These are phyloP conservation scores for Eruca vesicaria DNA, from an alignment of 441 rosid species.

Conservation along the genomic window DNA sequence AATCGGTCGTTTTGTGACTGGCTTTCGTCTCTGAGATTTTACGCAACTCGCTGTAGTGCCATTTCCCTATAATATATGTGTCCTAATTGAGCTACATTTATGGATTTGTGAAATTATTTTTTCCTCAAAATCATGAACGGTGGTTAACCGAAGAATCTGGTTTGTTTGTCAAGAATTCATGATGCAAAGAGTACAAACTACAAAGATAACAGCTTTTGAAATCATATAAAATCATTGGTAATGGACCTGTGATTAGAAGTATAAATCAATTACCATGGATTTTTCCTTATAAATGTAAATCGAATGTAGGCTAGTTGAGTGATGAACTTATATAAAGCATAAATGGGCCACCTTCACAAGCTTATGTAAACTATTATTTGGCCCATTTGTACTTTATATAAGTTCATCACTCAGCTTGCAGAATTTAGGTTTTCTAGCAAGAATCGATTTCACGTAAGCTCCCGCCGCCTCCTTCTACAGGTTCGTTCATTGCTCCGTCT, in stretches of 20 bases:
- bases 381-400: neutral
- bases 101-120: neutral
- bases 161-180: neutral
- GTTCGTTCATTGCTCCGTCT: neutral
- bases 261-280: neutral
- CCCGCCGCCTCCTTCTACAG: neutral
- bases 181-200: neutral
- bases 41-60: neutral
- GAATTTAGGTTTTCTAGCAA: neutral
- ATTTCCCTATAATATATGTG: neutral
- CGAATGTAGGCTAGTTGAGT: neutral
- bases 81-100: neutral
- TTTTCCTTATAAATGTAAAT: neutral
- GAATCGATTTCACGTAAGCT: neutral
- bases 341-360: too few species aligned
- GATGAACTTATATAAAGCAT: neutral
- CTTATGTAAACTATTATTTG: too few species aligned
- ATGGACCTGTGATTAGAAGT: neutral
- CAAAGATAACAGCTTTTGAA: neutral
- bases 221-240: neutral
- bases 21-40: constrained; percentile 45
- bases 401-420: neutral
- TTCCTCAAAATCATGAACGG: neutral
- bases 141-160: neutral
- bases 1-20: constrained; percentile 61